phyloP scores from a whole-genome alignment of 1,284 basidiomycete genomes.

The Neonothopanus nambi region DNA sequence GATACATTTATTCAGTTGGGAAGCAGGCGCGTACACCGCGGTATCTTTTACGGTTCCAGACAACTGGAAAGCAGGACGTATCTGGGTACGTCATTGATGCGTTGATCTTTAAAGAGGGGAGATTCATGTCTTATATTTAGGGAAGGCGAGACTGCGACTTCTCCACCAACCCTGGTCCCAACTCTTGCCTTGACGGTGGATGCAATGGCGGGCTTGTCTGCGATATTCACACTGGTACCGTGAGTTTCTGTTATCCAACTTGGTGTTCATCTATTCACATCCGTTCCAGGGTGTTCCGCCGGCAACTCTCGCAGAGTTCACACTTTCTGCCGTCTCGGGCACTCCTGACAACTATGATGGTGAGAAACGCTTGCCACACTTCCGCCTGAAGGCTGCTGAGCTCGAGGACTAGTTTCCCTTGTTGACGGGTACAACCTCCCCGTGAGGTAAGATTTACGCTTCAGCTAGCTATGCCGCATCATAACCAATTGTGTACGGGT shows the following conservation, averaged over 20 bases:
- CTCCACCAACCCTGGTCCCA: constrained; percentile 42
- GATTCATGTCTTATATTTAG: constrained; percentile 22
- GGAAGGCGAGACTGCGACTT: constrained; percentile 49
- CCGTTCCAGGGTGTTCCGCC: constrained; percentile 49
- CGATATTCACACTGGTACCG: constrained; percentile 41
- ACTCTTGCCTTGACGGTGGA: constrained; percentile 51
- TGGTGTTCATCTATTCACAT: not conserved
- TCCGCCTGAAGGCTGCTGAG: not conserved
- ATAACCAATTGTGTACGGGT: no score
- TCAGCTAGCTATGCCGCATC: no score
- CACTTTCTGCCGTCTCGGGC: constrained; percentile 34
- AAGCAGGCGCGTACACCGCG: constrained; percentile 34
- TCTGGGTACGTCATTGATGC: constrained; percentile 34
- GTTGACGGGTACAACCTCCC: constrained; percentile 63
- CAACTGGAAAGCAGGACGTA: constrained; percentile 49
- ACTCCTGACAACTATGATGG: constrained; percentile 45
- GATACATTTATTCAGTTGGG: constrained; percentile 35
- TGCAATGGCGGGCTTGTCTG: constrained; percentile 54
- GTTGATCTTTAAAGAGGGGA: not conserved
- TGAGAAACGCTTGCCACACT: constrained; percentile 19
- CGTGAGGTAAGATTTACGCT: constrained; percentile 26
- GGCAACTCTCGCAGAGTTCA: constrained; percentile 58
- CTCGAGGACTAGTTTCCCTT: constrained; percentile 34
- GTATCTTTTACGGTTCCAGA: constrained; percentile 44
- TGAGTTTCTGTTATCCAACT: constrained; percentile 20